Evolutionary conservation across 139 green algal genomes (phyloP).

Genomic region (Chlamydomonas urium): DNA sequence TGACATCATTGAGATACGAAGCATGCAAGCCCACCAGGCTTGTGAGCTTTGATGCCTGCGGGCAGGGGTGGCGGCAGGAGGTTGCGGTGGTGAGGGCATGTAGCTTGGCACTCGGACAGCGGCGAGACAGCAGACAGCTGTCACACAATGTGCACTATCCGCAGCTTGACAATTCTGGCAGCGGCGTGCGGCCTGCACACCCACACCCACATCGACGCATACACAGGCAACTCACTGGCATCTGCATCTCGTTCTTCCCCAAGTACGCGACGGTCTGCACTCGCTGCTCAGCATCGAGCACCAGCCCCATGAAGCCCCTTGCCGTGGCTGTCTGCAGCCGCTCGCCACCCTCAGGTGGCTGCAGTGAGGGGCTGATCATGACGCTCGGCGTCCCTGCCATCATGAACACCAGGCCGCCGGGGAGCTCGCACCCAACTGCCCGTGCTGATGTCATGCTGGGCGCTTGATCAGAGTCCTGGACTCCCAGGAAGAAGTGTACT

Average conservation of each 20-base stretch:
- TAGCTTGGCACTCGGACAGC: too few species aligned
- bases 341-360: constrained; percentile 22
- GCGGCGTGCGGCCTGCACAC: too few species aligned
- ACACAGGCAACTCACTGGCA: too few species aligned
- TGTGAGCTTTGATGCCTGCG: constrained; percentile 22
- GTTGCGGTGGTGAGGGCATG: not conserved
- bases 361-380: constrained; percentile 17
- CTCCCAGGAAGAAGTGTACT: not conserved
- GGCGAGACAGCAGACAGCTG: too few species aligned
- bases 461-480: not conserved
- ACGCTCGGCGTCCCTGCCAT: constrained; percentile 34
- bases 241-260: not conserved
- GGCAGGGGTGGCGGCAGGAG: not conserved
- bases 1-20: constrained; percentile 36
- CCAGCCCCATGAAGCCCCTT: constrained; percentile 28
- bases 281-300: constrained; percentile 12
- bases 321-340: constrained; percentile 30
- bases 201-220: too few species aligned
- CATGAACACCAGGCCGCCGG: constrained; percentile 39
- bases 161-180: too few species aligned
- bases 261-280: constrained; percentile 7
- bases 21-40: constrained; percentile 39
- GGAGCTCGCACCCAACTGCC: constrained; percentile 41
- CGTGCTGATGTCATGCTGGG: constrained; percentile 7
- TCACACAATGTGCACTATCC: too few species aligned